Evolutionary conservation across 2,329 filamentous ascomycete species (phyloP).

Genomic region (Diplodia scrobiculata): DNA sequence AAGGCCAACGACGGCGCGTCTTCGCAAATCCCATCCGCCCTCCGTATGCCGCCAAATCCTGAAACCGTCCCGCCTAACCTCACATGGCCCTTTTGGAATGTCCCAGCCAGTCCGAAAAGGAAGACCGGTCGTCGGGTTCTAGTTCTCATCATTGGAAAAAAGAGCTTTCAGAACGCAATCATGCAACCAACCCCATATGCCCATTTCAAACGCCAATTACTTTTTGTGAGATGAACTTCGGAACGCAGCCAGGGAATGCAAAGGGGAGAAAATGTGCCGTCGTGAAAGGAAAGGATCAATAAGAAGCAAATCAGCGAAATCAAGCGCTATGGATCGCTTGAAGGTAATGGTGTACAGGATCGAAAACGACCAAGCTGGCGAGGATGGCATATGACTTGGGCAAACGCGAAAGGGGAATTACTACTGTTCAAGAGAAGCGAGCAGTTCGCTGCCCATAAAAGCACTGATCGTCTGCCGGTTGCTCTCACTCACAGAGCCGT

Average conservation of each 20-base stretch:
- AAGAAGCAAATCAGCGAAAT: conserved; percentile 5
- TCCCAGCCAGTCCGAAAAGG: conserved; percentile 16
- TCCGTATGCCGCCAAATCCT: conserved; percentile 16
- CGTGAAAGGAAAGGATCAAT: not conserved
- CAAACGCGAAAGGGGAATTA: conserved; percentile 7
- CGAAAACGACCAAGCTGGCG: conserved; percentile 26
- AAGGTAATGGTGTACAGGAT: conserved; percentile 25
- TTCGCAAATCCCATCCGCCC: conserved; percentile 6
- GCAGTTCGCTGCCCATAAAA: conserved; percentile 55
- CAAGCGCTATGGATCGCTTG: conserved; percentile 24
- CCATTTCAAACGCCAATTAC: conserved; percentile 27
- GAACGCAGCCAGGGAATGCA: conserved; percentile 23
- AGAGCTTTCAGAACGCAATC: conserved; percentile 25
- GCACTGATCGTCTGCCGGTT: conserved; percentile 60
- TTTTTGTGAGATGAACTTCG: conserved; percentile 26
- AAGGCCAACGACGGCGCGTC: not conserved
- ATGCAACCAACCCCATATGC: conserved; percentile 30
- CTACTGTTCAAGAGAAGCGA: conserved; percentile 54
- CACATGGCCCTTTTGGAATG: conserved; percentile 18
- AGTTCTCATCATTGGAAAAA: conserved; percentile 27
- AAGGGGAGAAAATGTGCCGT: conserved; percentile 8
- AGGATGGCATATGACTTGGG: not conserved
- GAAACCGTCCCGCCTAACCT: conserved; percentile 7
- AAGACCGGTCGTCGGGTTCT: conserved; percentile 25
- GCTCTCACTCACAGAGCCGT: conserved; percentile 57